These are phyloP conservation scores for Myrica gale DNA, from an alignment of 306 rosid genomes.

Conservation along the genomic window DNA sequence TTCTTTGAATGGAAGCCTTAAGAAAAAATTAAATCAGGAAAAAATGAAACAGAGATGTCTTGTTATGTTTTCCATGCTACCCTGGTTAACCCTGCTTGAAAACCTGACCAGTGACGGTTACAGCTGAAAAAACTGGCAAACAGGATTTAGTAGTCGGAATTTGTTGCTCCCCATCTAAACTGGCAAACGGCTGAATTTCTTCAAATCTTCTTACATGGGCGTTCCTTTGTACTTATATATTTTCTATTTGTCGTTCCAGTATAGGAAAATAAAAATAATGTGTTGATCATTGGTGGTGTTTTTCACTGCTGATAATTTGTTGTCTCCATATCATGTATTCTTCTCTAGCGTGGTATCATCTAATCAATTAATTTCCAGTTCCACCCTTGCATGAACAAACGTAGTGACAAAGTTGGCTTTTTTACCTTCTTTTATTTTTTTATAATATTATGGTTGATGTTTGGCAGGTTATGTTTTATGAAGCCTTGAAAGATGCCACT, in stretches of 20 bases:
- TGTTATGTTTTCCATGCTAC: background rate
- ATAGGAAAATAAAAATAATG: background rate
- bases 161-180: background rate
- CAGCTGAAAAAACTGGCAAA: background rate
- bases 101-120: background rate
- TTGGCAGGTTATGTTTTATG: conserved; percentile 74
- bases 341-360: background rate
- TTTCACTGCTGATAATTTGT: background rate
- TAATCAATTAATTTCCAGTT: background rate
- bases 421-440: background rate
- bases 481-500: conserved; percentile 62
- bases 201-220: background rate
- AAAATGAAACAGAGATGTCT: too few relatives aligned
- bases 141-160: background rate
- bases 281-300: background rate
- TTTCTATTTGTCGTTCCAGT: background rate
- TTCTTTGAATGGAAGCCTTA: background rate
- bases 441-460: conserved; percentile 3
- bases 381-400: background rate
- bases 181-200: background rate
- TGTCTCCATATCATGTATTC: background rate
- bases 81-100: background rate
- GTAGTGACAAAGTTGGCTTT: background rate
- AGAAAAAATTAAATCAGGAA: background rate
- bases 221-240: background rate